Conservation (phyloP, 768 basidiomycete species). For the Suillus tomentosus region DNA sequence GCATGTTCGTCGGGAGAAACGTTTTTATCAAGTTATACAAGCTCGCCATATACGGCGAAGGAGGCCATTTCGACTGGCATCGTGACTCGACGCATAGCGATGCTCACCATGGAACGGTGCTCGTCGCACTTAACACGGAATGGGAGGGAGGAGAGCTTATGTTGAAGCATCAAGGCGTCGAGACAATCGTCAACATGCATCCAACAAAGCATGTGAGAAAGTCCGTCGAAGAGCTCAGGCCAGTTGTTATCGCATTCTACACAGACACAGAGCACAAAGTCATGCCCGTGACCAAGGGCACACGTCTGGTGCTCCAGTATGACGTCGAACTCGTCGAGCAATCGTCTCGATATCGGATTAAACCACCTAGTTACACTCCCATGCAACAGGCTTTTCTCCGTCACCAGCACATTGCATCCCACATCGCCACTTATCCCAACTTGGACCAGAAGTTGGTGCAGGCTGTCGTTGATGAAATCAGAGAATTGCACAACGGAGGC, state of each 20-base stretch:
- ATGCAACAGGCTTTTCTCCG: neutral
- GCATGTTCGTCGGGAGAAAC: neutral
- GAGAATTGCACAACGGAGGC: neutral
- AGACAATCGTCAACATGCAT: neutral
- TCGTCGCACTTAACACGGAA: neutral
- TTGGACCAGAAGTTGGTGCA: neutral
- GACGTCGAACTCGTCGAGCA: neutral
- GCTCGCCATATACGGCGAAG: neutral
- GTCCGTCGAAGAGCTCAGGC: neutral
- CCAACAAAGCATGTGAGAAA: neutral
- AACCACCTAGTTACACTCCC: neutral
- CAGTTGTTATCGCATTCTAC: neutral
- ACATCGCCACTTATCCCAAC: neutral
- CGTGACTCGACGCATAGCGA: neutral
- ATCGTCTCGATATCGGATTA: neutral
- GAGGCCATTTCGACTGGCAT: conserved; percentile 6
- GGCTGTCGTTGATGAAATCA: neutral
- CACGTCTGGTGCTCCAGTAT: neutral
- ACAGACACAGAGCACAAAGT: conserved; percentile 4
- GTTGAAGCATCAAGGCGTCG: neutral
- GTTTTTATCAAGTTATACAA: neutral
- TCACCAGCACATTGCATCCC: neutral
- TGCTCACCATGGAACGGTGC: neutral
- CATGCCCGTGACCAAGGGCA: conserved; percentile 2
- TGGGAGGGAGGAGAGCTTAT: conserved; percentile 3